Percentiles rank a stretch among this genome's conserved stretches.
Evolutionary conservation across 1,284 basidiomycete species (phyloP).

Genomic region (Anthracocystis setariae): DNA sequence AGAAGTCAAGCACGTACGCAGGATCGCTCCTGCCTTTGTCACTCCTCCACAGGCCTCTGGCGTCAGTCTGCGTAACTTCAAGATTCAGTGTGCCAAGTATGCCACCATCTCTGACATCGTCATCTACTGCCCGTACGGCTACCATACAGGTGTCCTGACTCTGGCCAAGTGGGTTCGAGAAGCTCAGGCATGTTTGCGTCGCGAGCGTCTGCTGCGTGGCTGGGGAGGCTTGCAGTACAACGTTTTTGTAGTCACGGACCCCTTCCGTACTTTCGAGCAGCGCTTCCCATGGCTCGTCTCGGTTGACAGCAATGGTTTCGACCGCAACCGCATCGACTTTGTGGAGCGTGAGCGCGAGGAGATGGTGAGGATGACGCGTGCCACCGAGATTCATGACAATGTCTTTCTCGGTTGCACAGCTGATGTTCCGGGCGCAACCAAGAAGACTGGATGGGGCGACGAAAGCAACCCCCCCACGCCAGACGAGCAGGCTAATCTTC

Average conservation of each 20-base stretch:
- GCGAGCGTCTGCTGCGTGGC: conserved; percentile 72
- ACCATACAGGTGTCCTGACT: conserved; percentile 51
- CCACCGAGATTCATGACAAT: conserved; percentile 78
- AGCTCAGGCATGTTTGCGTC: conserved; percentile 57
- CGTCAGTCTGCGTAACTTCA: conserved; percentile 63
- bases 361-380: conserved; percentile 86
- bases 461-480: conserved; percentile 39
- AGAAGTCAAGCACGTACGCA: conserved; percentile 16
- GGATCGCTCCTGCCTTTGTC: conserved; percentile 41
- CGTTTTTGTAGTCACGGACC: conserved; percentile 82
- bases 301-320: conserved; percentile 70
- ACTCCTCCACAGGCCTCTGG: conserved; percentile 50
- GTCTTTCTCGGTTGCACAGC: conserved; percentile 69
- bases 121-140: conserved; percentile 74
- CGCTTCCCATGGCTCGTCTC: conserved; percentile 71
- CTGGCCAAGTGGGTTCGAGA: conserved; percentile 58
- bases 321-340: conserved; percentile 70
- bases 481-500: conserved; percentile 73
- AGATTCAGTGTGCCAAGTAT: conserved; percentile 75
- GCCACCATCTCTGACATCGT: conserved; percentile 88
- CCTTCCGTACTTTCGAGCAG: conserved; percentile 72
- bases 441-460: conserved; percentile 8
- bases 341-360: conserved; percentile 80
- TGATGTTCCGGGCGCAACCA: conserved; percentile 46
- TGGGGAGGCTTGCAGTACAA: conserved; percentile 78